Evolutionary conservation across 352 stramenopile species (phyloP).

Genomic region (Phytophthora vignae): DNA sequence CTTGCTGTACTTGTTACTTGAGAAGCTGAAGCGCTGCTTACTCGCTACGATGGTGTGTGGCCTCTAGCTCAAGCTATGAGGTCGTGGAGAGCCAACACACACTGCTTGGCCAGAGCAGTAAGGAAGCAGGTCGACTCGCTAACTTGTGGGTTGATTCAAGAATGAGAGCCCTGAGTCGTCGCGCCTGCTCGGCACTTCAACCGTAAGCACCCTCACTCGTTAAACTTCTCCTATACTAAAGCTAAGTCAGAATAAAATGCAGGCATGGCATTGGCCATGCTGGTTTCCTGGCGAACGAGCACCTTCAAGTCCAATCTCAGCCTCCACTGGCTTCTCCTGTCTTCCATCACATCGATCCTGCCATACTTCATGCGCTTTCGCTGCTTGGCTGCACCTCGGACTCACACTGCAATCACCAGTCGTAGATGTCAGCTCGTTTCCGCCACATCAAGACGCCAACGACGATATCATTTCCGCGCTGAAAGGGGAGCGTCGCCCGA

Average conservation of each 20-base stretch:
- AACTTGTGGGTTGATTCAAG: too few species aligned
- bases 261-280: too few species aligned
- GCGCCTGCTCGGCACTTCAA: too few species aligned
- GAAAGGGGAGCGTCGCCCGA: neutral
- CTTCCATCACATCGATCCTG: conserved; percentile 1
- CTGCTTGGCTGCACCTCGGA: neutral
- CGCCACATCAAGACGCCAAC: neutral
- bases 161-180: too few species aligned
- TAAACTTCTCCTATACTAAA: too few species aligned
- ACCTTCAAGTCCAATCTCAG: too few species aligned
- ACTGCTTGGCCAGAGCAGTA: conserved; percentile 16
- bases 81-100: conserved; percentile 16
- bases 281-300: too few species aligned
- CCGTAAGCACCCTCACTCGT: too few species aligned
- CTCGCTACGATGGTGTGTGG: neutral
- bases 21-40: too few species aligned
- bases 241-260: too few species aligned
- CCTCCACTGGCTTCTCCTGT: conserved; percentile 5
- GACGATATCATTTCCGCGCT: neutral
- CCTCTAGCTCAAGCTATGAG: conserved; percentile 4
- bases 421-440: neutral
- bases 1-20: neutral
- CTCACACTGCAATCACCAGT: neutral
- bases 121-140: conserved; percentile 2
- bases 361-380: neutral